Evolutionary conservation across 2,329 filamentous ascomycete species (phyloP), one percentile per base, ranked within the genome.

Genomic region (Colletotrichum agaves): DNA sequence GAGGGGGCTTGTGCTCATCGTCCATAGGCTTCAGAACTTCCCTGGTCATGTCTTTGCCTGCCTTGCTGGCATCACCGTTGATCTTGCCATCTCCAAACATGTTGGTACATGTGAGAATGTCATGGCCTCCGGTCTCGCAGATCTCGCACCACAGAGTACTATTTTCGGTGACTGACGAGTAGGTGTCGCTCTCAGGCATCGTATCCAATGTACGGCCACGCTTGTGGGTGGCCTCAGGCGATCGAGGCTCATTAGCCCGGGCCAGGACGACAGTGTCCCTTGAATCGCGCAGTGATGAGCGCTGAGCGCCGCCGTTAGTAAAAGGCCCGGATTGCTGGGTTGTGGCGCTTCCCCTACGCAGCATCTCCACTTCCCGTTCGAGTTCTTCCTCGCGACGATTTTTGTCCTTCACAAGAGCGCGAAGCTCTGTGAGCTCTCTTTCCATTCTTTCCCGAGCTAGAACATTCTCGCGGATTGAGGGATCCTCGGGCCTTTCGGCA

Each of bases 41-140:
- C 39, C 76, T 76, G 23, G 75, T 75, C 12, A 75, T 75, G 64
- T 81, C 79, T 63, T 79, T 81, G 69, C 75, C 75, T 3, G 75
- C 77, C 46, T 70, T 73, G 41, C 31, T 23, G 15, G 63, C 70
- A 12, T 78, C 76, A 62, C 70, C 74, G 46, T 75, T 74, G 68
- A 72, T 72, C 73, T 80, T 79, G 58, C 72, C 76, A 27, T 81
- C 81, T 7, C 86, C 89, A 78, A 93, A 95, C 90, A 97, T 96
- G 78, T 93, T 95, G 60, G 92, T 94, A 84, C 95, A 98, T 21
- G 93, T 97, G 63, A 98, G 84, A 69, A 98, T 97, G 74, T 98
- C 95, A 76, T 98, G 95, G 15, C 95, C 94, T 52, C 88, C 87
- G 37, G 92, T 93, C 81, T 98, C 94, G 81, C 95, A 98, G 70